Evolutionary conservation across 805 yeast species (phyloP).

Genomic region (Cyberlindnera mycetangii): DNA sequence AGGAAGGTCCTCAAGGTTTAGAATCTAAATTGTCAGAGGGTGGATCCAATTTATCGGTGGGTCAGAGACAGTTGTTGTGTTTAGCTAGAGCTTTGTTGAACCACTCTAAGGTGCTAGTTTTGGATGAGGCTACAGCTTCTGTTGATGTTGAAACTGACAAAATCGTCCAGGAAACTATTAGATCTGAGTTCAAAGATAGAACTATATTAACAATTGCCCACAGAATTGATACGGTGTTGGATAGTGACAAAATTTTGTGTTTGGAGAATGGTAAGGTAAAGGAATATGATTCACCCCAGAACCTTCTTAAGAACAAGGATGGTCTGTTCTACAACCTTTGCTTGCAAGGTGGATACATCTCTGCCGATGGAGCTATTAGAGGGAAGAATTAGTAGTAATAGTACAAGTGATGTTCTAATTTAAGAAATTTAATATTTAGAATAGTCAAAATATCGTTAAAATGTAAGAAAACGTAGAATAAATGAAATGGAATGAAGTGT

Average conservation of each 20-base stretch:
- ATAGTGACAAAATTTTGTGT: constrained; percentile 73
- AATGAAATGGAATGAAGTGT: too few species aligned
- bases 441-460: too few species aligned
- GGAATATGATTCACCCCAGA: constrained; percentile 71
- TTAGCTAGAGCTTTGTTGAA: constrained; percentile 73
- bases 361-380: neutral
- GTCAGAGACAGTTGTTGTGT: constrained; percentile 80
- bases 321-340: constrained; percentile 71
- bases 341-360: constrained; percentile 43
- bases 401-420: too few species aligned
- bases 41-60: constrained; percentile 70
- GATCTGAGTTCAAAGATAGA: constrained; percentile 69
- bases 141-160: constrained; percentile 84
- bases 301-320: constrained; percentile 59
- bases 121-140: constrained; percentile 89
- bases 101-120: constrained; percentile 57
- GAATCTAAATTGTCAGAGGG: constrained; percentile 58
- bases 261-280: constrained; percentile 72
- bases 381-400: neutral
- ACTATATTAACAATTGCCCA: constrained; percentile 86
- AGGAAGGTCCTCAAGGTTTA: constrained; percentile 47
- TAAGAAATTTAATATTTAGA: too few species aligned
- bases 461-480: too few species aligned
- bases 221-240: constrained; percentile 78
- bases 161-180: constrained; percentile 72